Conservation (phyloP, 2,329 filamentous ascomycete species). For the Trichoderma brevicompactum region DNA sequence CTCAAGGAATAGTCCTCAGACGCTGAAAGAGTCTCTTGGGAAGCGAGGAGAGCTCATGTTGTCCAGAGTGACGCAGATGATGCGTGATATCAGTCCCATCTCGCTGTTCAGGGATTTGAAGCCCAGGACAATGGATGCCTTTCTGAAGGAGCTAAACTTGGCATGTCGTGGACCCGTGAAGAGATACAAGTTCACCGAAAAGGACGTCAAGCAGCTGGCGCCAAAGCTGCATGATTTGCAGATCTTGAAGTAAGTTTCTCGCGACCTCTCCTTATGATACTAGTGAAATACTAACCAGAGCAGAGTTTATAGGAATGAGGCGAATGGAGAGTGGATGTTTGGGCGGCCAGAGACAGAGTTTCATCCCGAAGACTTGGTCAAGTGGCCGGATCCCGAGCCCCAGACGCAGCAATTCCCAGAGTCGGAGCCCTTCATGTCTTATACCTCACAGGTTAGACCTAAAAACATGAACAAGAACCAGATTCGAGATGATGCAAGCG, state of each 20-base stretch:
- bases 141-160: constrained; percentile 36
- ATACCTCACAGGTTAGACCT: neutral
- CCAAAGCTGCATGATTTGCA: constrained; percentile 24
- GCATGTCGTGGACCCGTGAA: constrained; percentile 31
- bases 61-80: constrained; percentile 33
- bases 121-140: constrained; percentile 32
- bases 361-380: constrained; percentile 27
- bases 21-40: constrained; percentile 14
- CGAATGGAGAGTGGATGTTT: constrained; percentile 16
- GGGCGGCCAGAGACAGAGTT: constrained; percentile 26
- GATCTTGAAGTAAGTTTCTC: constrained; percentile 8
- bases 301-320: constrained; percentile 6
- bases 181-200: constrained; percentile 34
- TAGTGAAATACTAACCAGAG: neutral
- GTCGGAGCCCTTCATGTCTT: no score
- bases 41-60: constrained; percentile 32
- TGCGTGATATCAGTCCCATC: constrained; percentile 32
- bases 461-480: neutral
- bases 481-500: neutral
- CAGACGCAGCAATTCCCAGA: neutral
- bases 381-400: constrained; percentile 7
- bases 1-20: constrained; percentile 22
- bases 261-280: neutral
- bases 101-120: constrained; percentile 31
- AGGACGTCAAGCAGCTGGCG: constrained; percentile 31